phyloP scores from a whole-genome alignment of 225 moss, liverwort and hornwort genomes.

The Marchantia polymorpha region DNA sequence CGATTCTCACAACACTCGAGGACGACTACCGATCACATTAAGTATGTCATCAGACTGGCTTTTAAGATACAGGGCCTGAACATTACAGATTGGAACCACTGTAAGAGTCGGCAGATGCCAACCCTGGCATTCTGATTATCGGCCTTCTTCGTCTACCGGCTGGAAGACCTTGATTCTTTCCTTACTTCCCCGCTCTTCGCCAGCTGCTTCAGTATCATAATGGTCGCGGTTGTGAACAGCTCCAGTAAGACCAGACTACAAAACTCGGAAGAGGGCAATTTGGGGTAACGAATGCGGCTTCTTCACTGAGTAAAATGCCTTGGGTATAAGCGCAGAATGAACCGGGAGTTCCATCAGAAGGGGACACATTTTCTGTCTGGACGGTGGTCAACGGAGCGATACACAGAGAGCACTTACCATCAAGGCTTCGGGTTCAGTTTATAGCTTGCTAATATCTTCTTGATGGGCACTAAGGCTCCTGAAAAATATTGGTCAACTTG shows the following conservation, averaged over 20 bases:
- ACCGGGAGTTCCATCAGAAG: background rate
- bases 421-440: background rate
- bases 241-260: background rate
- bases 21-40: background rate
- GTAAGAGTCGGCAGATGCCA: conserved; percentile 16
- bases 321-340: background rate
- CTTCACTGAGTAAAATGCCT: background rate
- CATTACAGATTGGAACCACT: conserved; percentile 22
- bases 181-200: conserved; percentile 18
- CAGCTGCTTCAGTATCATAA: conserved; percentile 15
- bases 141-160: conserved; percentile 10
- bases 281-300: background rate
- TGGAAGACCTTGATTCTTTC: background rate
- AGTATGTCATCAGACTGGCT: conserved; percentile 8
- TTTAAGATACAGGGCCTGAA: conserved; percentile 19
- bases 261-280: background rate
- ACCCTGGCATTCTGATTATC: conserved; percentile 28
- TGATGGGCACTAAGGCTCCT: background rate
- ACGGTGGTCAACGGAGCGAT: background rate
- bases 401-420: background rate
- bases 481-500: background rate
- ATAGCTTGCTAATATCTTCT: background rate
- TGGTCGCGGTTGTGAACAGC: conserved; percentile 7
- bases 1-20: background rate
- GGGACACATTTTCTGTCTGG: background rate